These are phyloP conservation scores for Cyclotella sp. DNA, from an alignment of 108 stramenopile species.

Conservation along the genomic window DNA sequence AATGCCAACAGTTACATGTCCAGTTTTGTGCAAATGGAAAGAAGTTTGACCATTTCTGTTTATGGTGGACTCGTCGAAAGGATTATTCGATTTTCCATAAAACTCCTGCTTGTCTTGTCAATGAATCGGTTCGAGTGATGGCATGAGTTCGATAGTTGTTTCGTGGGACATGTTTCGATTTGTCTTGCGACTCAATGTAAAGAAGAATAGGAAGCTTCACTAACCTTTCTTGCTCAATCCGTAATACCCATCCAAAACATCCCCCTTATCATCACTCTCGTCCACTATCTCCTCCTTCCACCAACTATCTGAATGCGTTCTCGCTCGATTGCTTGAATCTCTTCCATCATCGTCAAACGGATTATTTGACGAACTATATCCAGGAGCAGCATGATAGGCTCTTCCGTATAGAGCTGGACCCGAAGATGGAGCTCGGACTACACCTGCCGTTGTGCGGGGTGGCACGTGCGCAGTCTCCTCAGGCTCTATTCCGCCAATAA, in stretches of 20 bases:
- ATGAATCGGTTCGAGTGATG: neutral
- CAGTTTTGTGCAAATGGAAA: neutral
- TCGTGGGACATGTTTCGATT: neutral
- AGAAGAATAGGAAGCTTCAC: neutral
- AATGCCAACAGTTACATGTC: slow-evolving; percentile 19
- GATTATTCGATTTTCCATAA: slow-evolving; percentile 29
- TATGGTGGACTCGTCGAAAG: slow-evolving; percentile 23
- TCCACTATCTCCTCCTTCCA: slow-evolving; percentile 49
- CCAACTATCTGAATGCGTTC: slow-evolving; percentile 37
- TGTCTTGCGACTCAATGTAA: neutral
- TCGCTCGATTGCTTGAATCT: slow-evolving; percentile 3
- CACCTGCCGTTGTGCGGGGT: neutral
- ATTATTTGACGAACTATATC: slow-evolving; percentile 10
- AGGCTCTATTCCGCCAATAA: slow-evolving; percentile 33
- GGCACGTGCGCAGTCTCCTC: slow-evolving; percentile 30
- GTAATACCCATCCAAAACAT: slow-evolving; percentile 25
- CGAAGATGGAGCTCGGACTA: slow-evolving; percentile 13
- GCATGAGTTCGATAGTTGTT: neutral
- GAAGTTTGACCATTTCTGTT: slow-evolving; percentile 8
- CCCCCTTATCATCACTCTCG: slow-evolving; percentile 33
- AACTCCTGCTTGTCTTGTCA: slow-evolving; percentile 22
- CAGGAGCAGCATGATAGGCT: slow-evolving; percentile 16
- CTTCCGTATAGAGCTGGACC: neutral
- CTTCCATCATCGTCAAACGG: slow-evolving; percentile 12
- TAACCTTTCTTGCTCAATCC: slow-evolving; percentile 20